These are phyloP conservation scores for Vigna radiata DNA, from an alignment of 306 rosid species.

Conservation along the genomic window DNA sequence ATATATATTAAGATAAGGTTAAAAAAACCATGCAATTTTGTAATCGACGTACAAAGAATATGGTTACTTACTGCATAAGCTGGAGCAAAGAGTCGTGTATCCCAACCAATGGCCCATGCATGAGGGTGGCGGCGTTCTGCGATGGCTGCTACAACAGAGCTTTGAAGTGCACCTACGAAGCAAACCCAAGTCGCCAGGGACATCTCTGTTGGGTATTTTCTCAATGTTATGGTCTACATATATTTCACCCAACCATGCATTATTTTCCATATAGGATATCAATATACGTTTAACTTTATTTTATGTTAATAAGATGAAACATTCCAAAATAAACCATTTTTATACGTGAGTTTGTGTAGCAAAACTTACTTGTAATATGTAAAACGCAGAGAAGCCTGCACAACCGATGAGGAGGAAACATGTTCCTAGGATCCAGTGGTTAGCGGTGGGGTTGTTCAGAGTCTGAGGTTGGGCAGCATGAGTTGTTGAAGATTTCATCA, in stretches of 20 bases:
- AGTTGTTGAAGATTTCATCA: slow-evolving; percentile 21
- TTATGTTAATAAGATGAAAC: not conserved
- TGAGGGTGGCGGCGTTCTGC: slow-evolving; percentile 57
- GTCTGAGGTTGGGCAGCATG: slow-evolving; percentile 23
- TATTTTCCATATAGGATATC: not conserved
- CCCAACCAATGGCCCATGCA: slow-evolving; percentile 73
- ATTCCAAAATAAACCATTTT: no score
- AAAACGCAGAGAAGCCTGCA: slow-evolving; percentile 70
- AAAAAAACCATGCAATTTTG: no score
- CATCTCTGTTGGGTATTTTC: slow-evolving; percentile 71
- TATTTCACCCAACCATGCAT: not conserved
- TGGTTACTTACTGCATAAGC: slow-evolving; percentile 59
- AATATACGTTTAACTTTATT: not conserved
- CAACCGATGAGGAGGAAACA: slow-evolving; percentile 69
- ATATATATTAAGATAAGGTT: no score
- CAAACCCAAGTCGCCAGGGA: slow-evolving; percentile 79
- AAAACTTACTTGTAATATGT: slow-evolving; percentile 26
- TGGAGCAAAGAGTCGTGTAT: slow-evolving; percentile 65
- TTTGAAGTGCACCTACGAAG: slow-evolving; percentile 67
- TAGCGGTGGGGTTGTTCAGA: slow-evolving; percentile 37
- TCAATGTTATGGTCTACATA: slow-evolving; percentile 71
- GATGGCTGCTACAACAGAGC: slow-evolving; percentile 54
- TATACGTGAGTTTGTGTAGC: not conserved
- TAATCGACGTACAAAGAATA: no score
- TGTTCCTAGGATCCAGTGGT: slow-evolving; percentile 63